These are phyloP conservation scores for Globisporangium nagaii DNA, from an alignment of 352 stramenopile species.

Conservation along the genomic window DNA sequence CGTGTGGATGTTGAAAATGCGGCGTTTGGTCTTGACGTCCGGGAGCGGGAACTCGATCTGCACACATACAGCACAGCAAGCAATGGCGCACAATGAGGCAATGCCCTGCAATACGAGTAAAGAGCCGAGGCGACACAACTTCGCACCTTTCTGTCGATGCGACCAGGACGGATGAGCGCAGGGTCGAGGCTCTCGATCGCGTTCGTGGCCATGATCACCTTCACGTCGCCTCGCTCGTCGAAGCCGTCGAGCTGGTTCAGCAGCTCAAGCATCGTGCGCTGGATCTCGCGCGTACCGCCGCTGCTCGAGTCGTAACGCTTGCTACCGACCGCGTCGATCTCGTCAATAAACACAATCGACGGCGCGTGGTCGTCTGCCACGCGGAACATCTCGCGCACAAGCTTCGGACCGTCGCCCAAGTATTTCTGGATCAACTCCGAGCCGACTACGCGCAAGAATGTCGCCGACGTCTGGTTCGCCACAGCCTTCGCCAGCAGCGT, in stretches of 20 bases:
- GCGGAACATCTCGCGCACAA: conserved; percentile 99
- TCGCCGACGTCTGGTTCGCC: conserved; percentile 99
- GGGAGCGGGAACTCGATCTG: conserved; percentile 99
- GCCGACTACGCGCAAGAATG: conserved; percentile 98
- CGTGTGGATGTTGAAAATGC: conserved; percentile 99
- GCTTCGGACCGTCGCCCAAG: conserved; percentile 98
- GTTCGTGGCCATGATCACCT: conserved; percentile 99
- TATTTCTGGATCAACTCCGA: conserved; percentile 99
- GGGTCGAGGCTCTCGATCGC: conserved; percentile 99
- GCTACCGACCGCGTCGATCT: conserved; percentile 99
- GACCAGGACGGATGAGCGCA: conserved; percentile 97
- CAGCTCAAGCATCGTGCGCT: conserved; percentile 99
- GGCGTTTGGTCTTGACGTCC: conserved; percentile 99
- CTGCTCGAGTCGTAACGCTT: conserved; percentile 99
- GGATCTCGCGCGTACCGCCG: conserved; percentile 98
- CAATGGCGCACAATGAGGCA: not conserved
- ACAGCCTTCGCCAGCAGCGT: conserved; percentile 99
- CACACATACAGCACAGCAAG: conserved; percentile 1
- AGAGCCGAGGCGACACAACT: too few species aligned
- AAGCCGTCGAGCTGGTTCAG: conserved; percentile 99
- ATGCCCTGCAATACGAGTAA: not conserved
- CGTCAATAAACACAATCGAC: conserved; percentile 99
- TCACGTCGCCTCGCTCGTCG: conserved; percentile 98
- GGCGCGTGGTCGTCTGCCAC: conserved; percentile 98
- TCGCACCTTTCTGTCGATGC: conserved; percentile 98